Evolutionary conservation across 306 rosid genomes (phyloP).

Genomic region (Notholithocarpus densiflorus): DNA sequence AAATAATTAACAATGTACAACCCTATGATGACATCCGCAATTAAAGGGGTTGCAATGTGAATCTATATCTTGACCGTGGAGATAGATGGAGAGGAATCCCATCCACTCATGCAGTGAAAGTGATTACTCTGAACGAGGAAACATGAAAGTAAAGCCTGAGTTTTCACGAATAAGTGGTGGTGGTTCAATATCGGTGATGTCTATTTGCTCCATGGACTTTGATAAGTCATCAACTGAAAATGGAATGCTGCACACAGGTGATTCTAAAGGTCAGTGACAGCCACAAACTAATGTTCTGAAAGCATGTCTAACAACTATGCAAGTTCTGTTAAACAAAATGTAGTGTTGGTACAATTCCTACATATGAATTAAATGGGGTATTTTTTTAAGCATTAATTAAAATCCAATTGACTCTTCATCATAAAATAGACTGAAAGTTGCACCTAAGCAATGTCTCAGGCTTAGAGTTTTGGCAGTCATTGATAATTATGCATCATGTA

Average conservation of each 20-base stretch:
- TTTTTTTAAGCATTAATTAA: too few species aligned
- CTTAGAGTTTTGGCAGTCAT: slow-evolving; percentile 8
- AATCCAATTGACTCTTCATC: too few species aligned
- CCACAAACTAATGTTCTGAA: not conserved
- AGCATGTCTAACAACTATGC: too few species aligned
- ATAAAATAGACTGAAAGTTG: too few species aligned
- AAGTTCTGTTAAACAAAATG: too few species aligned
- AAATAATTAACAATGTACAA: slow-evolving; percentile 28
- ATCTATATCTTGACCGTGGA: slow-evolving; percentile 3
- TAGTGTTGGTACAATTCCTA: too few species aligned
- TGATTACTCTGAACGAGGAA: slow-evolving; percentile 45
- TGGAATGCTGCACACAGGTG: slow-evolving; percentile 46
- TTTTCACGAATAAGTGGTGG: slow-evolving; percentile 50
- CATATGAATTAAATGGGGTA: too few species aligned
- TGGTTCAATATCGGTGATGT: slow-evolving; percentile 45
- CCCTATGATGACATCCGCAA: slow-evolving; percentile 7
- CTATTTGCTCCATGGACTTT: slow-evolving; percentile 54
- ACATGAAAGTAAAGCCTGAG: slow-evolving; percentile 57
- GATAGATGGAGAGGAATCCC: slow-evolving; percentile 9
- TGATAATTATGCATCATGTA: slow-evolving; percentile 1
- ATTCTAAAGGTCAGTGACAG: slow-evolving; percentile 15
- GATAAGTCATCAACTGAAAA: slow-evolving; percentile 64
- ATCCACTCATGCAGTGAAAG: slow-evolving; percentile 21
- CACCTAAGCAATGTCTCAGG: not conserved
- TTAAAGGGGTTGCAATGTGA: slow-evolving; percentile 10